phyloP scores from a whole-genome alignment of 2,329 filamentous ascomycete species.

The Penicillium sclerotigenum region DNA sequence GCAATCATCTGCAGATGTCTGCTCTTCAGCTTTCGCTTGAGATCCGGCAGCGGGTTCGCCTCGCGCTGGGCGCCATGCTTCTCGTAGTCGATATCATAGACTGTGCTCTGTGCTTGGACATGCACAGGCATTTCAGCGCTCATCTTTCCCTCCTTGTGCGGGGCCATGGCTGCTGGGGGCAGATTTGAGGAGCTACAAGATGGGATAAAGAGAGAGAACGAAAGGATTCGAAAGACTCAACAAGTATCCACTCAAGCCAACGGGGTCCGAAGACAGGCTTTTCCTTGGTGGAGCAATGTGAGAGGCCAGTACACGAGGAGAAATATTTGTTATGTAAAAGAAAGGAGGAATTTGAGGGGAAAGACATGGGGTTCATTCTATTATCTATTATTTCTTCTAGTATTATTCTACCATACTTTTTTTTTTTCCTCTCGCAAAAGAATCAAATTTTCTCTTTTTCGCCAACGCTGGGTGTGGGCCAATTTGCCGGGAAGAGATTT shows the following conservation, averaged over 20 bases:
- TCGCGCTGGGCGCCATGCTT: slow-evolving; percentile 39
- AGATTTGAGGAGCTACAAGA: not conserved
- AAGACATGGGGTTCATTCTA: not conserved
- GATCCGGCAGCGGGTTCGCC: slow-evolving; percentile 59
- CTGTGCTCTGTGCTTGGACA: slow-evolving; percentile 15
- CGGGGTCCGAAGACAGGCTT: slow-evolving; percentile 11
- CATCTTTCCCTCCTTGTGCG: slow-evolving; percentile 27
- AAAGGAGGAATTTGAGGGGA: slow-evolving; percentile 3
- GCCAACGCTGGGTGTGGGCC: slow-evolving; percentile 3
- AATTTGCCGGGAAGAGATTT: slow-evolving; percentile 6
- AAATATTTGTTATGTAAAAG: slow-evolving; percentile 26
- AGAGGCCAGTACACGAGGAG: too few relatives aligned
- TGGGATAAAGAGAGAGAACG: slow-evolving; percentile 1
- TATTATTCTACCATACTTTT: not conserved
- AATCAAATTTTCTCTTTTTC: not conserved
- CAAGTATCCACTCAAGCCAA: slow-evolving; percentile 11
- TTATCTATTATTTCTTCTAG: not conserved
- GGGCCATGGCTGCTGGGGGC: slow-evolving; percentile 24
- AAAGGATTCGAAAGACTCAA: slow-evolving; percentile 11
- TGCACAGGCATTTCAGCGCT: slow-evolving; percentile 23
- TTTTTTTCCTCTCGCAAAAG: not conserved
- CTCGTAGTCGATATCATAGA: slow-evolving; percentile 36
- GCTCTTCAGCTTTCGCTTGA: slow-evolving; percentile 77
- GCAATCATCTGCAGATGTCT: slow-evolving; percentile 98
- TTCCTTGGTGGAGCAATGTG: slow-evolving; percentile 15